Evolutionary conservation across 495 filamentous ascomycete species (phyloP).

Genomic region (Penicillium cinerascens): DNA sequence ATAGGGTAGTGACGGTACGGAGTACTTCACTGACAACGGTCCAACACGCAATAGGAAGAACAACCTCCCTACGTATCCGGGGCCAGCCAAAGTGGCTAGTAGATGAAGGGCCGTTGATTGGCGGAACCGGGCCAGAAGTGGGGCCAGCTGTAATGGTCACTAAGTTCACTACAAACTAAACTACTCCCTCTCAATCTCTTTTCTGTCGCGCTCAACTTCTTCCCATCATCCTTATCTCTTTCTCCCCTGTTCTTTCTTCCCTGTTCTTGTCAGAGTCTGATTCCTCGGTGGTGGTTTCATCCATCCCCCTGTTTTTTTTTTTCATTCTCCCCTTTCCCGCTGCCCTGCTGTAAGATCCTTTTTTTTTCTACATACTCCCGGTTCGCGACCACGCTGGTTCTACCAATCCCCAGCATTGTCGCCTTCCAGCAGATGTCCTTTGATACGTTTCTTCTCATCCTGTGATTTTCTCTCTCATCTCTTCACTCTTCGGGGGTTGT

Average conservation of each 20-base stretch:
- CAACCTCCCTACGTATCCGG: neutral
- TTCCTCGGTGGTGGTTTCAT: neutral
- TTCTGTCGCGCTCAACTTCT: conserved; percentile 5
- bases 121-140: neutral
- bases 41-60: neutral
- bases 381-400: neutral
- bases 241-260: conserved; percentile 7
- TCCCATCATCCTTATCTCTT: conserved; percentile 9
- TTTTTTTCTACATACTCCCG: conserved; percentile 18
- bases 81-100: conserved; percentile 9
- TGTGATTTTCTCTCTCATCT: neutral
- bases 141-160: conserved; percentile 19
- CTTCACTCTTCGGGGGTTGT: conserved; percentile 8
- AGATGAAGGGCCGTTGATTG: conserved; percentile 22
- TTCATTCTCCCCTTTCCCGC: neutral
- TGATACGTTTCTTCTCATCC: neutral
- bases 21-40: too few species aligned
- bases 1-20: neutral
- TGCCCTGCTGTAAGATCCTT: conserved; percentile 14
- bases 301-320: conserved; percentile 6
- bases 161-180: conserved; percentile 26
- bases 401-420: neutral
- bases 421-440: neutral
- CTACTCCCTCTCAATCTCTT: conserved; percentile 12
- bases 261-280: neutral